These are phyloP conservation scores for Clarireedia hainanense DNA, from an alignment of 2,329 filamentous ascomycete genomes.

Conservation along the genomic window DNA sequence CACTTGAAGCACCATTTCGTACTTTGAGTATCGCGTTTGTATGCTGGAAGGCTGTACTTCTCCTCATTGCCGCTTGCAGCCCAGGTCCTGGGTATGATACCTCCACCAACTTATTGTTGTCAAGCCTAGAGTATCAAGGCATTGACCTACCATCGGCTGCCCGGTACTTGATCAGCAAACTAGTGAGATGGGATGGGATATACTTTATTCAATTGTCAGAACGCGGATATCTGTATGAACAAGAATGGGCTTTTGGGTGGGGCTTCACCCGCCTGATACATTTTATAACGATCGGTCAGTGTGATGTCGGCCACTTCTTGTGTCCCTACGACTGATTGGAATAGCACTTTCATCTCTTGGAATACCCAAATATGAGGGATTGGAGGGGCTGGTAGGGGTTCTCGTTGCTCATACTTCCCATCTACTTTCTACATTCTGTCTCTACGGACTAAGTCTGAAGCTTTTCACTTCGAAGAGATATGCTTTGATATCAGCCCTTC, in stretches of 20 bases:
- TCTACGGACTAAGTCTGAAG: slow-evolving; percentile 58
- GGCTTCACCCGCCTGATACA: slow-evolving; percentile 38
- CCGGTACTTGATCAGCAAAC: slow-evolving; percentile 31
- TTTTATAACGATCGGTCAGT: slow-evolving; percentile 20
- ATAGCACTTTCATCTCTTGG: slow-evolving; percentile 25
- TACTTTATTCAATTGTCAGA: slow-evolving; percentile 61
- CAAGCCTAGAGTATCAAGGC: slow-evolving; percentile 15
- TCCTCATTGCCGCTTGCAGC: slow-evolving; percentile 52
- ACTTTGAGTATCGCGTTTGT: slow-evolving; percentile 38
- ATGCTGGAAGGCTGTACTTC: slow-evolving; percentile 59
- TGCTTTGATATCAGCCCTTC: slow-evolving; percentile 58
- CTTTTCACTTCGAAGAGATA: slow-evolving; percentile 42
- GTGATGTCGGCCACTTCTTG: not conserved
- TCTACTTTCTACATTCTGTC: slow-evolving; percentile 61
- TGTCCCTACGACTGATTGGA: slow-evolving; percentile 2
- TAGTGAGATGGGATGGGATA: slow-evolving; percentile 75
- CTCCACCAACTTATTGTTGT: slow-evolving; percentile 52
- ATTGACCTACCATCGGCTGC: slow-evolving; percentile 15
- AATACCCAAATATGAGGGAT: slow-evolving; percentile 26
- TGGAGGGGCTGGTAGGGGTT: slow-evolving; percentile 51
- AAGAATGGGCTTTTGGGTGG: slow-evolving; percentile 78
- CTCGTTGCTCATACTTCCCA: slow-evolving; percentile 67
- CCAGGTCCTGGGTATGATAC: slow-evolving; percentile 64
- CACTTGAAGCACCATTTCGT: slow-evolving; percentile 17
- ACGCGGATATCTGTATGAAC: slow-evolving; percentile 64